Conservation (phyloP, 345 rosid species). For the Draba incana region DNA sequence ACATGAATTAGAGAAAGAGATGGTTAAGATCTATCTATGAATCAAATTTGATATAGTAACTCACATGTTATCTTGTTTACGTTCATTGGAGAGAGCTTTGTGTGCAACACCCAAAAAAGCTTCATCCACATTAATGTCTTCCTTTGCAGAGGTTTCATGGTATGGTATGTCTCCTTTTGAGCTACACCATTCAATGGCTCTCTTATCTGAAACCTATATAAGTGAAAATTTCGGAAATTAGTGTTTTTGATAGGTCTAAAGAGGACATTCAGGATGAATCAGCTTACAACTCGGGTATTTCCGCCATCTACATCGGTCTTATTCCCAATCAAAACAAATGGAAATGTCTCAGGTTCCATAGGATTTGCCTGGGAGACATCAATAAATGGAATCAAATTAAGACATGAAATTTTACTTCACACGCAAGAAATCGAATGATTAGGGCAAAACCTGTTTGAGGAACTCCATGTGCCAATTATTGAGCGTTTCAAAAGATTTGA, state of each 20-base stretch:
- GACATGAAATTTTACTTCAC: background rate
- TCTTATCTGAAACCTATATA: conserved; percentile 69
- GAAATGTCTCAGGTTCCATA: conserved; percentile 56
- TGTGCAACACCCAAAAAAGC: conserved; percentile 73
- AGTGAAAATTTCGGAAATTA: background rate
- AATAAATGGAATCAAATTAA: background rate
- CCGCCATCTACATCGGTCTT: conserved; percentile 83
- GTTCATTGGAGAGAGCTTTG: conserved; percentile 59
- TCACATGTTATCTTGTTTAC: conserved; percentile 57
- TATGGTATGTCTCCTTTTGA: conserved; percentile 66
- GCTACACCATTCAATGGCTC: conserved; percentile 78
- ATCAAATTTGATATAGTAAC: conserved; percentile 19
- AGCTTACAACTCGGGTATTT: conserved; percentile 51
- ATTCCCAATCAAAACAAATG: conserved; percentile 77
- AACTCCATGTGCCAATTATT: conserved; percentile 73
- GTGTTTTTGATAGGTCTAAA: background rate
- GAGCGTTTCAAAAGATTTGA: conserved; percentile 65
- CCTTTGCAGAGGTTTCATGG: conserved; percentile 87
- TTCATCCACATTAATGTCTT: conserved; percentile 68
- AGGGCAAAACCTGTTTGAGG: conserved; percentile 69
- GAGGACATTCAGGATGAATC: background rate
- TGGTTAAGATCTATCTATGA: background rate
- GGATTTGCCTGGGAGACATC: conserved; percentile 61
- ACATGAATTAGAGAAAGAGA: background rate
- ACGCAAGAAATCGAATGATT: conserved; percentile 7